A percentile compares a stretch with the other conserved stretches of the same genome.
phyloP scores from a whole-genome alignment of 805 yeast species.

The Kazachstania viticola region DNA sequence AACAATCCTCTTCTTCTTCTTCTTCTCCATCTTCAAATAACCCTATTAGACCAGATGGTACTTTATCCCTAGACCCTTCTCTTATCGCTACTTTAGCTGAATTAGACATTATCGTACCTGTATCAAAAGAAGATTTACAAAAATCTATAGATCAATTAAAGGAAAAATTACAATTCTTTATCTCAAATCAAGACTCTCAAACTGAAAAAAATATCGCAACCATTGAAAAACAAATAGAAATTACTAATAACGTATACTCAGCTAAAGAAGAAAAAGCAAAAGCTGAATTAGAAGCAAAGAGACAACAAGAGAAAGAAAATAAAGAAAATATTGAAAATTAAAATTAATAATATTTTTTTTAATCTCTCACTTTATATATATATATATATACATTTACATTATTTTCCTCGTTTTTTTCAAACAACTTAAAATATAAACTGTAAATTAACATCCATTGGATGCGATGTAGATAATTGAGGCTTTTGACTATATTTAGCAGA shows the following conservation, averaged over 20 bases:
- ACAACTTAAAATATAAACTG: slow-evolving; percentile 33
- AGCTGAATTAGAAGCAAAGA: slow-evolving; percentile 23
- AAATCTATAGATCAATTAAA: slow-evolving; percentile 54
- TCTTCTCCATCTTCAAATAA: slow-evolving; percentile 2
- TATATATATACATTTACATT: neutral
- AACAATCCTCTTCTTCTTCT: slow-evolving; percentile 15
- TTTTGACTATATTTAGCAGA: slow-evolving; percentile 61
- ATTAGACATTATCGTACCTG: slow-evolving; percentile 69
- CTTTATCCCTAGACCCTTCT: slow-evolving; percentile 69
- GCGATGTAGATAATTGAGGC: slow-evolving; percentile 73
- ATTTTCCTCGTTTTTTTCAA: slow-evolving; percentile 1
- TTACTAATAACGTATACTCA: slow-evolving; percentile 45
- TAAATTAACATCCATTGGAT: slow-evolving; percentile 59
- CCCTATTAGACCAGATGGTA: slow-evolving; percentile 23
- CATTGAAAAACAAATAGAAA: slow-evolving; percentile 68
- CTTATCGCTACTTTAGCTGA: slow-evolving; percentile 66
- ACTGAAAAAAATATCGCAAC: slow-evolving; percentile 64
- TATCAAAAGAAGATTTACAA: slow-evolving; percentile 58
- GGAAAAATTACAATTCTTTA: slow-evolving; percentile 57
- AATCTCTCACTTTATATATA: neutral
- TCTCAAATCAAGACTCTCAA: slow-evolving; percentile 65
- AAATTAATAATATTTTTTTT: neutral
- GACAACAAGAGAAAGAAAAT: slow-evolving; percentile 13
- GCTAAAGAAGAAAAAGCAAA: slow-evolving; percentile 32
- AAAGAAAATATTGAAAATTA: slow-evolving; percentile 1